Evolutionary conservation across 2,329 filamentous ascomycete genomes (phyloP).

Genomic region (Pseudocercospora crystallina): DNA sequence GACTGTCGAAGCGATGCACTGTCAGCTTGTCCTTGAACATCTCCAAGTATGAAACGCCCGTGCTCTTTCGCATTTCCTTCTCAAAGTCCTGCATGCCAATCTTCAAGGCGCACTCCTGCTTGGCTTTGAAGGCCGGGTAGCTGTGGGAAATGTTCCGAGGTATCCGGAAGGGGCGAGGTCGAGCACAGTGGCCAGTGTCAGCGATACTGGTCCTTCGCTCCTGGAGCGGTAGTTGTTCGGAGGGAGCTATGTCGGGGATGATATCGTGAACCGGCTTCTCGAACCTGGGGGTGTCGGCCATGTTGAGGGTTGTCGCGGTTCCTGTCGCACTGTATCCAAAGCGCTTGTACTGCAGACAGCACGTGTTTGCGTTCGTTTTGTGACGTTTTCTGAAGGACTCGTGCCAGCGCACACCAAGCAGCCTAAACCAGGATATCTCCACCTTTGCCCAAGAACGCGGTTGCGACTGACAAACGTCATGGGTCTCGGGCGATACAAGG

Average conservation of each 20-base stretch:
- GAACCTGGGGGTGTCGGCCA: slow-evolving; percentile 24
- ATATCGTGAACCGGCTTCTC: slow-evolving; percentile 29
- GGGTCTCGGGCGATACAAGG: background rate
- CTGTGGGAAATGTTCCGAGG: slow-evolving; percentile 32
- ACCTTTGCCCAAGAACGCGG: background rate
- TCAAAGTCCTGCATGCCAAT: slow-evolving; percentile 35
- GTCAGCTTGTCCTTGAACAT: slow-evolving; percentile 33
- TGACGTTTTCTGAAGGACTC: background rate
- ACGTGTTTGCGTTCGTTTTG: background rate
- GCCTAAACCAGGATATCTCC: slow-evolving; percentile 8
- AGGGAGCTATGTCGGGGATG: slow-evolving; percentile 12
- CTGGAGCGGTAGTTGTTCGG: slow-evolving; percentile 8
- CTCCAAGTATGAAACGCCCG: slow-evolving; percentile 29
- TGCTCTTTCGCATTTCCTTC: slow-evolving; percentile 32
- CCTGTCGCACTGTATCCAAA: background rate
- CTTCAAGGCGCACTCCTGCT: slow-evolving; percentile 34
- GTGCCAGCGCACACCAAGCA: slow-evolving; percentile 5
- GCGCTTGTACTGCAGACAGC: background rate
- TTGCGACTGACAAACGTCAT: slow-evolving; percentile 15
- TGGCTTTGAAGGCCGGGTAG: slow-evolving; percentile 34
- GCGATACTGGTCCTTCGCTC: slow-evolving; percentile 19
- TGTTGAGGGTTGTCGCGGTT: slow-evolving; percentile 5
- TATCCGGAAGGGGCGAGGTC: slow-evolving; percentile 34
- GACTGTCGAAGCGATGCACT: slow-evolving; percentile 56
- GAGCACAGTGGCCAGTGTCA: slow-evolving; percentile 34